Evolutionary conservation across 1,284 basidiomycete genomes (phyloP), one percentile per base, ranked within the genome.

Genomic region (Psilocybe mexicana): DNA sequence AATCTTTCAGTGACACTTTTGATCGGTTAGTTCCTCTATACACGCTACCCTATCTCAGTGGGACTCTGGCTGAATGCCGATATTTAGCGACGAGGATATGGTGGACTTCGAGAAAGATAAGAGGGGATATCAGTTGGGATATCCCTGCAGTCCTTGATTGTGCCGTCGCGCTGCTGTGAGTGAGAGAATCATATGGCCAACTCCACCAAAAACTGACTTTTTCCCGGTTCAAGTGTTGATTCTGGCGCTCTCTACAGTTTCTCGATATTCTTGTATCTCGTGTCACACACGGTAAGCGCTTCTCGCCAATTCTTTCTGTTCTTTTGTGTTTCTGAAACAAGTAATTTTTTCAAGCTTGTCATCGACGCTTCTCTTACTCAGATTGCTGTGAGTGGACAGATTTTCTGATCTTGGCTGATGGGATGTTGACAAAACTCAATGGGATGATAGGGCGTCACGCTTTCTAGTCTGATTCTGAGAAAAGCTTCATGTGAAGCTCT

Each of bases 241-340:
- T 65, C 65, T 11, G 64, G 63, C n/a, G 60, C 62, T 30, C 25
- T 65, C 11, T 65, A 67, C 55, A 63, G 62, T 52, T 25, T 64
- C 25, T 63, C 60, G 3, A 61, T 67, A 38, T 59, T 63, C 23
- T 45, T 67, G 6, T 65, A 63, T 54, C 60, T 67, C 24, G 54
- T 63, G 0, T 63, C 65, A 26, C 65, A 63, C 43, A 56, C 64
- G 6, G 64, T 67, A 40, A 54, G 64, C n/a, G 18, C n/a, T 18
- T 60, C 18, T 25, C 3, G 25, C 53, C 28, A 43, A 51, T 43
- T 38, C 35, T 14, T 30, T 36, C 43, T 36, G 18, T n/a, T n/a
- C 25, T 33, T n/a, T 40, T 8, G 51, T 47, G 8, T 23, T 36
- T n/a, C 26, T 23, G 45, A 26, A 60, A 1, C 23, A 8, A 55